Evolutionary conservation across 1,284 basidiomycete genomes (phyloP), one percentile per base, ranked within the genome.

Genomic region (Stereum hirsutum): DNA sequence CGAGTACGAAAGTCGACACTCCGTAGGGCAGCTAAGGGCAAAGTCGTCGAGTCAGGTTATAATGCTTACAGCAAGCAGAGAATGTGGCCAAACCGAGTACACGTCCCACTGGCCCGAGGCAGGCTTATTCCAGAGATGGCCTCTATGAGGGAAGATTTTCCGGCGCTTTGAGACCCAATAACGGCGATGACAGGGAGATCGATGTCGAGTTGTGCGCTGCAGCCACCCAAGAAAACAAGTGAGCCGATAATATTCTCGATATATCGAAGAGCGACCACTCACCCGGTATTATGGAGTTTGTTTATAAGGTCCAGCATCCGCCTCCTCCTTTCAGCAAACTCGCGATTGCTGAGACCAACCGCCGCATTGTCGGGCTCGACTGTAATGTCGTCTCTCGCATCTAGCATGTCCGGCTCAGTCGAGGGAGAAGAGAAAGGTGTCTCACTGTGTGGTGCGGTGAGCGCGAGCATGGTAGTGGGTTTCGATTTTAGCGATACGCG

Each of bases 131-230:
- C 80, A 10, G 76, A 81, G 32, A 86, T 81, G 0, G 77, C 69
- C 48, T 85, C 82, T 11, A 85, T 82, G 5, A 84, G 63, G 0
- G 79, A 82, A 0, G 78, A 81, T 49, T 85, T 86, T 0, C 82
- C 83, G 0, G 57, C 48, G n/a, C 41, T 46, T 25, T 52, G 45
- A 0, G 49, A 52, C 1, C 45, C 45, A 11, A 48, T 38, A 28
- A 81, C 83, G 0, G 75, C 80, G 14, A 86, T 82, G 50, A 74
- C 68, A 0, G 84, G 83, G 0, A 86, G 60, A 52, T 85, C 80
- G 3, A 86, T 73, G 39, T 85, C 80, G 1, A 71, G 63, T 49
- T 81, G 72, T 0, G 79, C 73, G 0, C 81, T 85, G n/a, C n/a
- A n/a, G n/a, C n/a, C n/a, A n/a, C n/a, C n/a, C n/a, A n/a, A 37